Conservation (phyloP, 2,329 filamentous ascomycete species). For the Sclerotinia trifoliorum region DNA sequence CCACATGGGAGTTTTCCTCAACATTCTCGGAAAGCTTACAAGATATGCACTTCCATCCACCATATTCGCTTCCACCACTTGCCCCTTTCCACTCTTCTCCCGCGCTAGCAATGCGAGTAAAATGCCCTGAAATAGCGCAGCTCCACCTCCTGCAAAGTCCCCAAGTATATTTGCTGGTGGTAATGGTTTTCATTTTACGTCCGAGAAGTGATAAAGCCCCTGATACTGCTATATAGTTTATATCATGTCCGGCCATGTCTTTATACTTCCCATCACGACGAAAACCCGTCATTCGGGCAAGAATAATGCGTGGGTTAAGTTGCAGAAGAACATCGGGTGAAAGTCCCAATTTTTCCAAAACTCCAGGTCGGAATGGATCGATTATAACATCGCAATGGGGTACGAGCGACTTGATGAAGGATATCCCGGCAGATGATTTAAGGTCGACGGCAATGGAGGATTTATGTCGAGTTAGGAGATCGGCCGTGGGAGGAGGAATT, state of each 20-base stretch:
- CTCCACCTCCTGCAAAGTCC: conserved; percentile 89
- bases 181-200: conserved; percentile 65
- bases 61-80: conserved; percentile 96
- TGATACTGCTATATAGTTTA: conserved; percentile 91
- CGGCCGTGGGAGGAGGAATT: conserved; percentile 53
- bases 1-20: conserved; percentile 63
- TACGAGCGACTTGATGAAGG: conserved; percentile 65
- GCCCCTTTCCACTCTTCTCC: conserved; percentile 64
- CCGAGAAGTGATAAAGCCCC: conserved; percentile 79
- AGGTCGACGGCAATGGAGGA: conserved; percentile 77
- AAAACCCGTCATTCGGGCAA: conserved; percentile 88
- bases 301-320: conserved; percentile 72
- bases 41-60: conserved; percentile 84
- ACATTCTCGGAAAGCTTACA: conserved; percentile 72
- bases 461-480: conserved; percentile 80
- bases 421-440: conserved; percentile 62
- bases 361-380: conserved; percentile 89
- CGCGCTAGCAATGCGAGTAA: conserved; percentile 74
- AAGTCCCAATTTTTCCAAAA: conserved; percentile 81
- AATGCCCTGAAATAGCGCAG: conserved; percentile 77
- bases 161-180: conserved; percentile 81
- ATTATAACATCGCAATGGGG: conserved; percentile 73
- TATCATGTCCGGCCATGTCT: conserved; percentile 90
- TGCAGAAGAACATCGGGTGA: conserved; percentile 64
- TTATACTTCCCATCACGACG: conserved; percentile 81